Conservation (phyloP, 2,329 filamentous ascomycete species). For the Paradendryphiella salina region DNA sequence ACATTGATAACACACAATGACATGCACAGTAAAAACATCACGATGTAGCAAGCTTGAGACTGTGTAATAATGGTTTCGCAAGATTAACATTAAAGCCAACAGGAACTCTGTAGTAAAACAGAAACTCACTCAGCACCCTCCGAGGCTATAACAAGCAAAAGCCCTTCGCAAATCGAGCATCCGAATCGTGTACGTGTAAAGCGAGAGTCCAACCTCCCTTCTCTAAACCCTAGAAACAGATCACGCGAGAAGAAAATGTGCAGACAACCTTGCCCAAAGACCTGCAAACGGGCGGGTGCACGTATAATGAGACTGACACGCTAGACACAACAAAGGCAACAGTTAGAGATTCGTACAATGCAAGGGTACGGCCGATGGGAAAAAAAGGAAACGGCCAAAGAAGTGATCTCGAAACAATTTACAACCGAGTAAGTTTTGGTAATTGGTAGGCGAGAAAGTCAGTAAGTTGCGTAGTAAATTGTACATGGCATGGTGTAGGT, state of each 20-base stretch:
- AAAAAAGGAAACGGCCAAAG: slow-evolving; percentile 3
- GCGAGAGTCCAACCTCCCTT: neutral
- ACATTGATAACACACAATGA: neutral
- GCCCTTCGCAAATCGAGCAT: slow-evolving; percentile 6
- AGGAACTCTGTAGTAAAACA: slow-evolving; percentile 1
- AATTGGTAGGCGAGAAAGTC: neutral
- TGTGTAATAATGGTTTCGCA: neutral
- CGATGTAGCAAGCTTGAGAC: neutral
- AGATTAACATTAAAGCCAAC: slow-evolving; percentile 15
- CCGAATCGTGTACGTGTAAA: slow-evolving; percentile 10
- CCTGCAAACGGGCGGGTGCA: slow-evolving; percentile 15
- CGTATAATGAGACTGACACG: slow-evolving; percentile 9
- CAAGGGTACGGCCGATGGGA: slow-evolving; percentile 12
- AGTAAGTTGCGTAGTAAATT: neutral
- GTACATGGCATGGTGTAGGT: neutral
- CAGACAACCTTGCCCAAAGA: slow-evolving; percentile 15
- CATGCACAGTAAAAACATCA: neutral
- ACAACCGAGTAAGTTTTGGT: slow-evolving; percentile 21
- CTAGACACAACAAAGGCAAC: slow-evolving; percentile 10
- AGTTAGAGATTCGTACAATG: slow-evolving; percentile 10
- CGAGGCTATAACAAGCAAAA: slow-evolving; percentile 5
- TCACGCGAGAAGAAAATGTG: slow-evolving; percentile 7
- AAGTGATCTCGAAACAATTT: slow-evolving; percentile 23
- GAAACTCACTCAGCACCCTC: neutral
- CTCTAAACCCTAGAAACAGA: slow-evolving; percentile 6